Evolutionary conservation across 768 basidiomycete species (phyloP), one percentile per base, ranked within the genome.

Genomic region (Termitomyces sp.): DNA sequence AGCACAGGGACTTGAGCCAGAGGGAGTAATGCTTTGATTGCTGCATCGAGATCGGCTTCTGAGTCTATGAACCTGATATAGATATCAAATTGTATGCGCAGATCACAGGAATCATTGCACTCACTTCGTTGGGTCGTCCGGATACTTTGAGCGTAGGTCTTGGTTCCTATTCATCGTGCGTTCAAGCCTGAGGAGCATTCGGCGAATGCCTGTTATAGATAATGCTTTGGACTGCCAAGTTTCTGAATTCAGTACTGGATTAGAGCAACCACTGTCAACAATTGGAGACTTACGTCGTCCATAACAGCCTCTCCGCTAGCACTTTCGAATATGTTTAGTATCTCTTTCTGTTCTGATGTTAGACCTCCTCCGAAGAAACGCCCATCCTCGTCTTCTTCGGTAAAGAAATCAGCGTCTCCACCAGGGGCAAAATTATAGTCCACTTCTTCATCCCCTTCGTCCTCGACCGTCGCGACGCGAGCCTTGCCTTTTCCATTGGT

Each of bases 351-450:
- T 68, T 94, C 89, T 40, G 79, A 81, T 2, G 93, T 95, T 60
- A 99, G 74, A 2, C 97, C 97, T 1, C 95, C 94, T 40, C 97
- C 97, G 66, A 87, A 96, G 73, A 96, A 95, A 11, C 94, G 79
- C 0, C 92, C 94, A 64, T 94, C 93, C 24, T 89, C 91, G 66
- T 95, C 94, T 71, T 95, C 94, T 64, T 96, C 95, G 4, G 69
- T 81, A 65, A 90, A 94, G 69, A 94, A 95, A 67, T 95, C 93
- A 0, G 91, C 89, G 62, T 96, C 94, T 24, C 86, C 87, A 10
- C 91, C 91, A 11, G 92, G 92, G 0, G 90, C 88, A 71, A 92
- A 92, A 60, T 79, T 75, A 1, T 66, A 72, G 48, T 71, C 73
- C 30, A 66, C 76, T 38, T 81, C 77, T 38, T 81, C 80, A 36